phyloP scores from a whole-genome alignment of 495 filamentous ascomycete genomes.

The Aspergillus egyptiacus region DNA sequence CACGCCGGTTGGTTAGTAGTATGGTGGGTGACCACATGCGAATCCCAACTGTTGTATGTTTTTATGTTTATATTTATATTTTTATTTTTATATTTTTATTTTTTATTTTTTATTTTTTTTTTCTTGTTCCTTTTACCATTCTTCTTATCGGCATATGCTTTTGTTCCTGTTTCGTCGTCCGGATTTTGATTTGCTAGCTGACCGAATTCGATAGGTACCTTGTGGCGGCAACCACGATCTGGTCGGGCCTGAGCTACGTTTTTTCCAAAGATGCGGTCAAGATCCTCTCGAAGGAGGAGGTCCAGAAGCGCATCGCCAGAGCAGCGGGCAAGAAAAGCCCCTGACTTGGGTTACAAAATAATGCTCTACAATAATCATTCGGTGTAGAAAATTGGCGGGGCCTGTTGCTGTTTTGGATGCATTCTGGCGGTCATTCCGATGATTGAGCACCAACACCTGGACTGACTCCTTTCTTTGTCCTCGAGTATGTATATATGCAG shows the following conservation, averaged over 20 bases:
- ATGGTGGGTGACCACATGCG: conserved; percentile 36
- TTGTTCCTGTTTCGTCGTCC: no score
- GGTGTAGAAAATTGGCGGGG: no score
- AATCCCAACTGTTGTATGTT: conserved; percentile 37
- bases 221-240: conserved; percentile 74
- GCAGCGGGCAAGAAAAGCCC: conserved; percentile 27
- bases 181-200: neutral
- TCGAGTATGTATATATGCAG: no score
- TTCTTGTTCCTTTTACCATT: neutral
- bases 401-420: no score
- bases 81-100: conserved; percentile 8
- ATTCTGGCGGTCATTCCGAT: no score
- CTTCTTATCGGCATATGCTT: no score
- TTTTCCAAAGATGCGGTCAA: conserved; percentile 77
- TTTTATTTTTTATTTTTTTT: conserved; percentile 5
- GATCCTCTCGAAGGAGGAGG: conserved; percentile 55
- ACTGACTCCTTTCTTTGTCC: no score
- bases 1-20: conserved; percentile 37
- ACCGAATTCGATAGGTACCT: conserved; percentile 43
- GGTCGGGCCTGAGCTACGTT: conserved; percentile 79
- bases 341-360: neutral
- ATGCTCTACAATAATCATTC: no score
- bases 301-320: conserved; percentile 36
- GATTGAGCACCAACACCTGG: no score
- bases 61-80: conserved; percentile 18